Conservation (phyloP, 1,284 basidiomycete genomes). For the Ceratobasidium sp. region DNA sequence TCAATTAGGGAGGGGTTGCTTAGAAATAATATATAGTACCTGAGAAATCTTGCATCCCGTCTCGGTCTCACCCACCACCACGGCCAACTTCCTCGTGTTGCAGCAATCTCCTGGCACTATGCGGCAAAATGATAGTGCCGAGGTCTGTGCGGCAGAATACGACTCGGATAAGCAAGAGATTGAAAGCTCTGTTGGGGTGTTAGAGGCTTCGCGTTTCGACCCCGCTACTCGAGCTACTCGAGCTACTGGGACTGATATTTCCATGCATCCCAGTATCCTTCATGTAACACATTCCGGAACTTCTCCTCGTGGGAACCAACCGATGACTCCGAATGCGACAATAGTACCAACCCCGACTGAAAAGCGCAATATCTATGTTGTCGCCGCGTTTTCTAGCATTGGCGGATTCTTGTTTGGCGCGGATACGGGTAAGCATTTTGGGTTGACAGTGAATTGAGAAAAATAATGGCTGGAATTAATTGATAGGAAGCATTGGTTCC, state of each 20-base stretch:
- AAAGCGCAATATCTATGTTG: conserved; percentile 34
- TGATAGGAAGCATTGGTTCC: conserved; percentile 54
- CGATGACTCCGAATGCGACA: background rate
- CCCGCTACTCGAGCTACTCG: background rate
- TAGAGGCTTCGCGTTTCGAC: background rate
- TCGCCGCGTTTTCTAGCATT: conserved; percentile 37
- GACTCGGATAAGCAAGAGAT: background rate
- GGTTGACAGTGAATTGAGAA: background rate
- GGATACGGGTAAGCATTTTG: conserved; percentile 49
- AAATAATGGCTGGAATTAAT: background rate
- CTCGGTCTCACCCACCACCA: too few species aligned
- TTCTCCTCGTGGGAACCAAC: too few species aligned
- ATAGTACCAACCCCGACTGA: background rate
- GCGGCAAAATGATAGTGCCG: background rate
- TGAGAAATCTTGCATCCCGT: too few species aligned
- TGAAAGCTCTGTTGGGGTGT: background rate
- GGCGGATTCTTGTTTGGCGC: conserved; percentile 54
- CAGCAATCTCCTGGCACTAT: too few species aligned
- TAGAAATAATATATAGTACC: too few species aligned
- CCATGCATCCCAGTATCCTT: too few species aligned
- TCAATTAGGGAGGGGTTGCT: too few species aligned
- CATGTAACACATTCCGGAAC: too few species aligned
- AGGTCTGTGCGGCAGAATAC: background rate
- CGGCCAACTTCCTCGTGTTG: too few species aligned
- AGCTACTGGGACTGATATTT: background rate